Evolutionary conservation across 495 filamentous ascomycete genomes (phyloP).

Genomic region (Tuber calosporum): DNA sequence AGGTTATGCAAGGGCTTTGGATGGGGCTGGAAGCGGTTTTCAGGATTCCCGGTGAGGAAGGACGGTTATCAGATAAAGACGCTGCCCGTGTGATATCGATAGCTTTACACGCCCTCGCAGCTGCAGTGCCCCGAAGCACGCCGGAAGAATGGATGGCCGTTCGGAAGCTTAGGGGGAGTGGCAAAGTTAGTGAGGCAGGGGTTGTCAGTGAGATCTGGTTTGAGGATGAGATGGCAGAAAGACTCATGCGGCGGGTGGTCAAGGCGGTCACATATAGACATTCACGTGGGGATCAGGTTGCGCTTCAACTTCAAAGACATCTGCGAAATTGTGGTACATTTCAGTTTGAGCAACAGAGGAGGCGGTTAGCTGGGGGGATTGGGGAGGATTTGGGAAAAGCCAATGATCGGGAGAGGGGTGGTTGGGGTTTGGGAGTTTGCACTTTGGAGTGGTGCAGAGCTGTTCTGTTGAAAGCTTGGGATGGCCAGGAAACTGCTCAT

Average conservation of each 20-base stretch:
- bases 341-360: conserved; percentile 19
- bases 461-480: conserved; percentile 35
- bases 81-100: conserved; percentile 54
- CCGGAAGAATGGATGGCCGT: conserved; percentile 49
- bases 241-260: conserved; percentile 52
- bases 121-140: conserved; percentile 48
- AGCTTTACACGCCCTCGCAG: conserved; percentile 53
- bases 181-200: conserved; percentile 46
- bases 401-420: conserved; percentile 21
- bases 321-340: conserved; percentile 23
- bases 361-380: conserved; percentile 15
- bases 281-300: conserved; percentile 12
- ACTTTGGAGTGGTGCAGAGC: conserved; percentile 39
- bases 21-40: conserved; percentile 61
- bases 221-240: conserved; percentile 56
- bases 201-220: conserved; percentile 47
- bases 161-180: conserved; percentile 50
- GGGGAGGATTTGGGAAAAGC: conserved; percentile 23
- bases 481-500: conserved; percentile 30
- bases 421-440: conserved; percentile 36
- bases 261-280: conserved; percentile 47
- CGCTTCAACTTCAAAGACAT: conserved; percentile 23
- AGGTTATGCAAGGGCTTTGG: conserved; percentile 74
- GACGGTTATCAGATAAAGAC: conserved; percentile 48
- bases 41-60: conserved; percentile 42